Percentiles rank a stretch among this genome's conserved stretches.
These are phyloP conservation scores for Cubamyces sp. DNA, from an alignment of 768 basidiomycete genomes.

Conservation along the genomic window DNA sequence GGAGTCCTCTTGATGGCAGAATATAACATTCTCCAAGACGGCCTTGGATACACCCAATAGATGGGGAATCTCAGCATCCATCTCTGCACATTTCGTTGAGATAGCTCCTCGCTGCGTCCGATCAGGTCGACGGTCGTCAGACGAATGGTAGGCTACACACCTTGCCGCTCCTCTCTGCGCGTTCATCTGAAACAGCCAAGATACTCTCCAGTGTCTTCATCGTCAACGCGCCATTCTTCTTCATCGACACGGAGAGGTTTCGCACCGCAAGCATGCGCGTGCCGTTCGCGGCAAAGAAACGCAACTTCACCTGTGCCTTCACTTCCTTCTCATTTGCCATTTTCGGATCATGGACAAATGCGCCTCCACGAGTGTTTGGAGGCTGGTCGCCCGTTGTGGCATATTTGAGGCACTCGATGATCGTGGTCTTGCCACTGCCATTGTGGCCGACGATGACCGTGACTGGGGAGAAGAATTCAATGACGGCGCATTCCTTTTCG, in stretches of 20 bases:
- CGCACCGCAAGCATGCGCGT: conserved; percentile 88
- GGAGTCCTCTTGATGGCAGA: conserved; percentile 99
- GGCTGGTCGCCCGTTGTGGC: conserved; percentile 98
- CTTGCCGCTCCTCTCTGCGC: conserved; percentile 73
- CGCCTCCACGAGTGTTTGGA: conserved; percentile 96
- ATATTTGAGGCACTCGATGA: conserved; percentile 99
- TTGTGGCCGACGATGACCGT: conserved; percentile 99
- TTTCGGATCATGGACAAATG: conserved; percentile 98
- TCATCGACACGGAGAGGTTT: conserved; percentile 89
- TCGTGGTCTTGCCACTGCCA: conserved; percentile 97
- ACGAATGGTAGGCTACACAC: conserved; percentile 46
- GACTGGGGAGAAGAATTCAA: conserved; percentile 96
- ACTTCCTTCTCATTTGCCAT: conserved; percentile 99
- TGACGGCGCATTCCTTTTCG: conserved; percentile 90
- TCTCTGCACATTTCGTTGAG: conserved; percentile 97
- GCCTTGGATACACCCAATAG: conserved; percentile 95
- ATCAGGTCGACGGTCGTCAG: not conserved
- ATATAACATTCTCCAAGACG: conserved; percentile 99
- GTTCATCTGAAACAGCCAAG: conserved; percentile 70
- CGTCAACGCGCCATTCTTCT: conserved; percentile 84
- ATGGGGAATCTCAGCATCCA: conserved; percentile 93
- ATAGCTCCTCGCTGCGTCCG: conserved; percentile 73
- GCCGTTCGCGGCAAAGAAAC: conserved; percentile 91
- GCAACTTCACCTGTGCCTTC: conserved; percentile 95
- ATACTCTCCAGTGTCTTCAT: conserved; percentile 99